Conservation (phyloP, 805 yeast species). For the Wickerhamiella azymoides region DNA sequence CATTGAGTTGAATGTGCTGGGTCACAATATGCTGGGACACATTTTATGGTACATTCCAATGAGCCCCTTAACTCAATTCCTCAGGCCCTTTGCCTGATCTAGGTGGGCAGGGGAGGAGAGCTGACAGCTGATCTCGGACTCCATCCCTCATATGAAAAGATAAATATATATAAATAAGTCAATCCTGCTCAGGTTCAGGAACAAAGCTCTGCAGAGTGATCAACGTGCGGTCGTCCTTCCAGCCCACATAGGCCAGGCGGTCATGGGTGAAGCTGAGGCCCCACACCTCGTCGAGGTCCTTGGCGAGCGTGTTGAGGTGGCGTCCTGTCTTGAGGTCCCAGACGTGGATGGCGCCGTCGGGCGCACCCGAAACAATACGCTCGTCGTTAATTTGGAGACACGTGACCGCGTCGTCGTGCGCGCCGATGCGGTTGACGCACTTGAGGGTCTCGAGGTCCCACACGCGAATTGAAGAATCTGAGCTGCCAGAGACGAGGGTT, state of each 20-base stretch:
- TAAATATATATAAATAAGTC: neutral
- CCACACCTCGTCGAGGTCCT: slow-evolving; percentile 29
- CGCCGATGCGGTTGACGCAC: slow-evolving; percentile 52
- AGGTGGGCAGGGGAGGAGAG: too few relatives aligned
- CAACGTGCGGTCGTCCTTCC: slow-evolving; percentile 15
- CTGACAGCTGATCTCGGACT: too few relatives aligned
- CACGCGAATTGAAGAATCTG: slow-evolving; percentile 67
- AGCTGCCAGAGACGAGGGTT: slow-evolving; percentile 71
- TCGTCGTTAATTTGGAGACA: slow-evolving; percentile 29
- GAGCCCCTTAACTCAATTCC: too few relatives aligned
- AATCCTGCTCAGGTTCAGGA: slow-evolving; percentile 6
- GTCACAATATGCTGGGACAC: too few relatives aligned
- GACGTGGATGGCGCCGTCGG: slow-evolving; percentile 30
- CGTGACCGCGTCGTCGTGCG: slow-evolving; percentile 32
- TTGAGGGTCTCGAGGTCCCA: slow-evolving; percentile 70
- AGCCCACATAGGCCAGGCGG: slow-evolving; percentile 26
- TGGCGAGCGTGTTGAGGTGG: slow-evolving; percentile 26
- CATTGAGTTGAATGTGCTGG: too few relatives aligned
- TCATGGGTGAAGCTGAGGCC: slow-evolving; percentile 29
- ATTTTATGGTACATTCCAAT: too few relatives aligned
- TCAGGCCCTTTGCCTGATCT: too few relatives aligned
- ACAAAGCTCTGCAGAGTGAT: slow-evolving; percentile 28
- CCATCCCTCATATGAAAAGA: neutral
- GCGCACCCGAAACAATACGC: slow-evolving; percentile 31
- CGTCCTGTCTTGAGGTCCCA: slow-evolving; percentile 30